These are phyloP conservation scores for Mycena amicta DNA, from an alignment of 768 basidiomycete species.

Conservation along the genomic window DNA sequence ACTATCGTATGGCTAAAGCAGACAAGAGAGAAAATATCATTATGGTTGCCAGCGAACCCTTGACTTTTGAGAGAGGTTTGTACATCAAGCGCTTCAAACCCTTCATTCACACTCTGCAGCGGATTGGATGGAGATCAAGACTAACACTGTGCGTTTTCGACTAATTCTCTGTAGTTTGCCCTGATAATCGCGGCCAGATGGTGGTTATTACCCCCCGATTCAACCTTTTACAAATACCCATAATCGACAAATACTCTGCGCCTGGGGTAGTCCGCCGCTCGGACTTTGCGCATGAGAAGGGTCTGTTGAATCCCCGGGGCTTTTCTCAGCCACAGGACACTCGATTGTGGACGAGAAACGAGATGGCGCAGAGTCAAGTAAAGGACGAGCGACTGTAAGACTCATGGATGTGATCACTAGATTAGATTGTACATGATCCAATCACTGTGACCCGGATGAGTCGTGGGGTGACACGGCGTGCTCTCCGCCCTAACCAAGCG, in stretches of 20 bases:
- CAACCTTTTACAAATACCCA: slow-evolving; percentile 93
- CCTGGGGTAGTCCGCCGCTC: slow-evolving; percentile 64
- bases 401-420: too few relatives aligned
- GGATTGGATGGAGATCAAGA: slow-evolving; percentile 99
- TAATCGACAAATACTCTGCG: slow-evolving; percentile 90
- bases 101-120: too few relatives aligned
- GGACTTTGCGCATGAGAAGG: slow-evolving; percentile 87
- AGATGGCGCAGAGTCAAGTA: too few relatives aligned
- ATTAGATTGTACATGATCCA: too few relatives aligned
- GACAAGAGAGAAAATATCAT: slow-evolving; percentile 97
- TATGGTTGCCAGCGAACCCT: slow-evolving; percentile 91
- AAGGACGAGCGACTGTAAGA: too few relatives aligned
- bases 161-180: neutral
- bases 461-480: too few relatives aligned
- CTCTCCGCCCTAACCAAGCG: too few relatives aligned
- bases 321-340: slow-evolving; percentile 15
- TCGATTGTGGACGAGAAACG: too few relatives aligned
- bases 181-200: slow-evolving; percentile 57
- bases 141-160: slow-evolving; percentile 48
- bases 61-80: slow-evolving; percentile 93
- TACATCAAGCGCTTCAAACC: too few relatives aligned
- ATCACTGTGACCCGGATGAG: too few relatives aligned
- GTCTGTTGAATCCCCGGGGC: slow-evolving; percentile 66
- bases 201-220: slow-evolving; percentile 94
- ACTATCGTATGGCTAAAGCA: slow-evolving; percentile 93